These are phyloP conservation scores for Abelmoschus esculentus DNA, from an alignment of 345 rosid genomes.

Conservation along the genomic window DNA sequence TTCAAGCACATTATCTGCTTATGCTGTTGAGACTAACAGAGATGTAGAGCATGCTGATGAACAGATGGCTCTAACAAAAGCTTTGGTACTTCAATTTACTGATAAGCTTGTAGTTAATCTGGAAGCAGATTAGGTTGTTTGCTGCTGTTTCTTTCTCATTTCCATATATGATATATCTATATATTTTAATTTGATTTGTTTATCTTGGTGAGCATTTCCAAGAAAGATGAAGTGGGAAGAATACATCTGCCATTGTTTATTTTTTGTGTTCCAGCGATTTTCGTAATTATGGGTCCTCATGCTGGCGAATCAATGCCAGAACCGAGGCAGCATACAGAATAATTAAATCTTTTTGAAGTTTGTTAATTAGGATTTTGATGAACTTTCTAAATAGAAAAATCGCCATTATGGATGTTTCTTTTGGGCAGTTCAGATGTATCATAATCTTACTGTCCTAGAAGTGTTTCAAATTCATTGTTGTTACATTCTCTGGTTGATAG, in stretches of 20 bases:
- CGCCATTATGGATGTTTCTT: too few relatives aligned
- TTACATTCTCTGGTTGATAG: neutral
- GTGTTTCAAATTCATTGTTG: neutral
- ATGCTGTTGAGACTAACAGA: neutral
- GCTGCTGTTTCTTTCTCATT: neutral
- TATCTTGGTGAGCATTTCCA: neutral
- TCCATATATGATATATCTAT: neutral
- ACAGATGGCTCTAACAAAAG: conserved; percentile 30
- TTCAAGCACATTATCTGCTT: too few relatives aligned
- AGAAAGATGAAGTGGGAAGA: neutral
- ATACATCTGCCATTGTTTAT: neutral
- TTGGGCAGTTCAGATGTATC: neutral
- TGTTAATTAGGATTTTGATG: too few relatives aligned
- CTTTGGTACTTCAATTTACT: conserved; percentile 31
- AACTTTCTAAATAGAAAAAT: too few relatives aligned
- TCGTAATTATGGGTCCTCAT: neutral
- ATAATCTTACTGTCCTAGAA: neutral
- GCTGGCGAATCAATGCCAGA: neutral
- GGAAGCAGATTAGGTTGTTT: neutral
- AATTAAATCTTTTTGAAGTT: neutral
- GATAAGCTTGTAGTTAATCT: neutral
- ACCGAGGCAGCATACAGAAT: neutral
- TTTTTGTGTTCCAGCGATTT: neutral
- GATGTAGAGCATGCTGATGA: conserved; percentile 20
- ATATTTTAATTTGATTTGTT: neutral